These are phyloP conservation scores for Diutina rugosa DNA, from an alignment of 1,139 yeast species.

Conservation along the genomic window DNA sequence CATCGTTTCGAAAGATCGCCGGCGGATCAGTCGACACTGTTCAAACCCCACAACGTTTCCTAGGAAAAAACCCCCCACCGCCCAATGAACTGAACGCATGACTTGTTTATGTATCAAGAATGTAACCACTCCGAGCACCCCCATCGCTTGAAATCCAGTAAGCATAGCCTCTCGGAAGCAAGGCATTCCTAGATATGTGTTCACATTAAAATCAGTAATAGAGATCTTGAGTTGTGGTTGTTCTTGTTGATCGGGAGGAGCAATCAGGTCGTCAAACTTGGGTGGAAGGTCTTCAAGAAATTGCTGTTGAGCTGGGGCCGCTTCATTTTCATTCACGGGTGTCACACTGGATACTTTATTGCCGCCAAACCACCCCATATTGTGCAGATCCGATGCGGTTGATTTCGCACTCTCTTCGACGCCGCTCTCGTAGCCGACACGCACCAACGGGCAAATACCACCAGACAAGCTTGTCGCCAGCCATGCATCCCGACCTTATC, in stretches of 20 bases:
- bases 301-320: neutral
- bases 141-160: conserved; percentile 78
- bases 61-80: conserved; percentile 62
- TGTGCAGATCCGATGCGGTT: neutral
- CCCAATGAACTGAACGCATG: conserved; percentile 64
- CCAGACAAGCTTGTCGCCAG: neutral
- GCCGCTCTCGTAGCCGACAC: neutral
- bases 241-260: conserved; percentile 8
- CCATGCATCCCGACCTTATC: neutral
- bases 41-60: conserved; percentile 89
- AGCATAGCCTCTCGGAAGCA: conserved; percentile 86
- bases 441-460: neutral
- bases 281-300: conserved; percentile 22
- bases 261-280: conserved; percentile 28
- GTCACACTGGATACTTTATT: neutral
- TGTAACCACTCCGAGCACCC: conserved; percentile 64
- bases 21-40: conserved; percentile 67
- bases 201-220: conserved; percentile 41
- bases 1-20: conserved; percentile 49
- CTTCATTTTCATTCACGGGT: neutral
- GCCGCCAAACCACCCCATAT: conserved; percentile 1
- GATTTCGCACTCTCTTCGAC: neutral
- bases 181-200: conserved; percentile 53
- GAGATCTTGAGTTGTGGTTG: conserved; percentile 20
- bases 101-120: conserved; percentile 56